Percentiles rank a stretch among this genome's conserved stretches.
Conservation (phyloP, 1,284 basidiomycete species). For the Austroboletus rostrupii region DNA sequence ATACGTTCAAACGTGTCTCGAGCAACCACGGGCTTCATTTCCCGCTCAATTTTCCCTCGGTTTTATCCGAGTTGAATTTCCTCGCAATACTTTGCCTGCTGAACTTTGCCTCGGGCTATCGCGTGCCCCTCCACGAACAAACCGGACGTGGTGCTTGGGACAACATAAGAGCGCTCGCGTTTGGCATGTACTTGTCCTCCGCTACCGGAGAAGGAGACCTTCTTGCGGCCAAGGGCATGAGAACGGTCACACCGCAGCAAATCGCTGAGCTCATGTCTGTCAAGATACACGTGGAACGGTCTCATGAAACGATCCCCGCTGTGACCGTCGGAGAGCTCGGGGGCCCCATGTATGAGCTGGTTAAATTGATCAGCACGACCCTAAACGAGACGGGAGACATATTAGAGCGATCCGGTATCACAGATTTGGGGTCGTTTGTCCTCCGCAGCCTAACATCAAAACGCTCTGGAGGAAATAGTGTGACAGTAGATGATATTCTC, state of each 20-base stretch:
- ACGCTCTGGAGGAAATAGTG: conserved; percentile 33
- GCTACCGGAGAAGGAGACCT: conserved; percentile 52
- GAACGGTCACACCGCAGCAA: conserved; percentile 44
- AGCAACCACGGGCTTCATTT: conserved; percentile 63
- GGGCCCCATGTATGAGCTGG: conserved; percentile 70
- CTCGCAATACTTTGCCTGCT: conserved; percentile 69
- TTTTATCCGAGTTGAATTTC: conserved; percentile 69
- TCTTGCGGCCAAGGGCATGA: conserved; percentile 68
- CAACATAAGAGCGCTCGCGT: conserved; percentile 67
- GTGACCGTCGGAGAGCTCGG: conserved; percentile 73
- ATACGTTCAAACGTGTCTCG: conserved; percentile 60
- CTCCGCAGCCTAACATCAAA: conserved; percentile 54
- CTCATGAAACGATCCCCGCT: conserved; percentile 67
- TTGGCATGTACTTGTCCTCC: conserved; percentile 68
- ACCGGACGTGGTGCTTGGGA: conserved; percentile 78
- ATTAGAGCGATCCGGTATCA: conserved; percentile 57
- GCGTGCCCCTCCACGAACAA: conserved; percentile 62
- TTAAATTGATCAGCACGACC: conserved; percentile 59
- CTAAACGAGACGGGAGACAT: conserved; percentile 72
- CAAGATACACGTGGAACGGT: conserved; percentile 62
- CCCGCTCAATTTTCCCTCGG: conserved; percentile 71
- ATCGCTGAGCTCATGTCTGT: conserved; percentile 75
- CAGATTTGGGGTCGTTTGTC: conserved; percentile 73
- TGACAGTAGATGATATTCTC: conserved; percentile 55
- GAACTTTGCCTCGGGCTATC: conserved; percentile 80